A percentile compares a stretch with the other conserved stretches of the same genome.
phyloP scores from a whole-genome alignment of 495 filamentous ascomycete genomes.

The Penicillium antarcticum region DNA sequence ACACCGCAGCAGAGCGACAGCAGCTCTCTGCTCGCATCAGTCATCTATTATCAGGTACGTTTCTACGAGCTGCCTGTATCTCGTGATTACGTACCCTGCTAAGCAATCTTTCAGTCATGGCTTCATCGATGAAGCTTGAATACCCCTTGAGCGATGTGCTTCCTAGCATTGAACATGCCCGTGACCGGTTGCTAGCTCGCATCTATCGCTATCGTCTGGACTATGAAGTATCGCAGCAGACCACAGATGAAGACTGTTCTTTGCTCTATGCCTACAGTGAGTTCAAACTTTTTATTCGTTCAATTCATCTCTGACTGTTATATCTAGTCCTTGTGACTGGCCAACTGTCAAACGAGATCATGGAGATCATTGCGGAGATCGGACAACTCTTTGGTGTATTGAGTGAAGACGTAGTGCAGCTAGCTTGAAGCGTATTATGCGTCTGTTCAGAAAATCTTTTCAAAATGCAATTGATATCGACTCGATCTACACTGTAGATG shows the following conservation, averaged over 20 bases:
- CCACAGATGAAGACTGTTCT: conserved; percentile 67
- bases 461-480: neutral
- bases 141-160: conserved; percentile 87
- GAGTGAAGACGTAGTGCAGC: conserved; percentile 67
- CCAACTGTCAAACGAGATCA: conserved; percentile 51
- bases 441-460: neutral
- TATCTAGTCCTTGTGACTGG: conserved; percentile 49
- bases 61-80: neutral
- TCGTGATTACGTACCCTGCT: conserved; percentile 8
- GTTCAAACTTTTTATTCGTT: conserved; percentile 5
- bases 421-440: conserved; percentile 28
- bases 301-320: neutral
- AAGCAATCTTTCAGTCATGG: conserved; percentile 58
- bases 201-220: conserved; percentile 80
- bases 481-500: too few relatives aligned
- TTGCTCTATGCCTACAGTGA: conserved; percentile 71
- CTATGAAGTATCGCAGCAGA: conserved; percentile 47
- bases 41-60: conserved; percentile 79
- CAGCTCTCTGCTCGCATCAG: conserved; percentile 82
- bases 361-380: conserved; percentile 47
- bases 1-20: conserved; percentile 74
- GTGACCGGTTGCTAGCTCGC: conserved; percentile 84
- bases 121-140: conserved; percentile 87
- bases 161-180: conserved; percentile 72
- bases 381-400: conserved; percentile 66